Percentiles rank a stretch among this genome's conserved stretches.
Evolutionary conservation across 352 stramenopile species (phyloP).

Genomic region (Globisporangium carolinianum): DNA sequence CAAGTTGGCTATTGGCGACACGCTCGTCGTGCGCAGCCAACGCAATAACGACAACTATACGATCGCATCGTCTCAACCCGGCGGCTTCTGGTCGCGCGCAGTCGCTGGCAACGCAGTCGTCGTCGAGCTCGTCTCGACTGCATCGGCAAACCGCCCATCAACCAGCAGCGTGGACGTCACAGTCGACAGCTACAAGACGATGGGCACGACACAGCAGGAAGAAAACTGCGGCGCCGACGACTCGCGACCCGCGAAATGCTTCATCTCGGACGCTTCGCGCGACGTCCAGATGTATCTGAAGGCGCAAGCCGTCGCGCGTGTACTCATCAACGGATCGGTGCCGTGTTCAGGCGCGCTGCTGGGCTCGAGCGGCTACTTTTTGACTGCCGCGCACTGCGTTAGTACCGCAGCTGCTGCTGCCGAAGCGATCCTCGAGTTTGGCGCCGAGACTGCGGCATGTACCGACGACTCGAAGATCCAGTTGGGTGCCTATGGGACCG

Average conservation of each 20-base stretch:
- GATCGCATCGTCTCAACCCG: constrained; percentile 2
- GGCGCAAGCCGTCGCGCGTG: constrained; percentile 16
- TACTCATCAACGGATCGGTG: constrained; percentile 21
- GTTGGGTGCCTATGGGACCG: constrained; percentile 15
- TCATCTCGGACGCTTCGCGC: constrained; percentile 10
- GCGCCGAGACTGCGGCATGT: constrained; percentile 17
- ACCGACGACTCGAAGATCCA: constrained; percentile 14
- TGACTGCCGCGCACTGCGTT: constrained; percentile 25
- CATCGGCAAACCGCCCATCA: neutral
- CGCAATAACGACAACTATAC: constrained; percentile 13
- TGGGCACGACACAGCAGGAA: constrained; percentile 4
- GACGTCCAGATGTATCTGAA: constrained; percentile 17
- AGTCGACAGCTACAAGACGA: constrained; percentile 14
- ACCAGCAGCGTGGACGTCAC: constrained; percentile 8
- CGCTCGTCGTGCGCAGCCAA: constrained; percentile 13
- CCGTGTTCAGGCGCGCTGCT: constrained; percentile 18
- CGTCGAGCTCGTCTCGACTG: constrained; percentile 9
- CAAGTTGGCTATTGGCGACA: constrained; percentile 3
- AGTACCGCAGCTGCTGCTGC: constrained; percentile 9
- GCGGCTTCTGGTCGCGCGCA: constrained; percentile 13
- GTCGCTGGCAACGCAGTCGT: constrained; percentile 12
- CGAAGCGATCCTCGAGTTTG: constrained; percentile 17
- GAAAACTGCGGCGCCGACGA: constrained; percentile 16
- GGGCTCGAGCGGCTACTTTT: constrained; percentile 16
- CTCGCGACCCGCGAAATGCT: constrained; percentile 20